These are phyloP conservation scores for Mariannaea sp. DNA, from an alignment of 2,329 filamentous ascomycete genomes.

Conservation along the genomic window DNA sequence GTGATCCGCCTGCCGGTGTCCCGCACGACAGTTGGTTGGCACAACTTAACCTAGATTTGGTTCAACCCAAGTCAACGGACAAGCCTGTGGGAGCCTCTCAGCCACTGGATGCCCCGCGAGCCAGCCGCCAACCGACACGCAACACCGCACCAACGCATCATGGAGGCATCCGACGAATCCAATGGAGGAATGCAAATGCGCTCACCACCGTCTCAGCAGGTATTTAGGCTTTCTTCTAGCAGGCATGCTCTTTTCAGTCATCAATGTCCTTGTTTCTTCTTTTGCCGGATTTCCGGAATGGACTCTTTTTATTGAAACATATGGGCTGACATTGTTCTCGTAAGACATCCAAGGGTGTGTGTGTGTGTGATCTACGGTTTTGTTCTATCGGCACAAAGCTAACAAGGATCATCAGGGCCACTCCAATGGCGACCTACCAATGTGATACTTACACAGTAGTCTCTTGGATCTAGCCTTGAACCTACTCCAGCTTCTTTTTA, in stretches of 20 bases:
- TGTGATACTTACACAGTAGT: too few species aligned
- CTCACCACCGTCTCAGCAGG: constrained; percentile 18
- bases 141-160: constrained; percentile 12
- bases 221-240: constrained; percentile 25
- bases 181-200: constrained; percentile 17
- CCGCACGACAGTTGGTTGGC: constrained; percentile 3
- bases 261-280: constrained; percentile 23
- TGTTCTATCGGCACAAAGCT: constrained; percentile 6
- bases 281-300: constrained; percentile 17
- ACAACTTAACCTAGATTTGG: constrained; percentile 1
- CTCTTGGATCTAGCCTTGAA: too few species aligned
- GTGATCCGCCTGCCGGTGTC: not conserved
- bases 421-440: too few species aligned
- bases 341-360: constrained; percentile 26
- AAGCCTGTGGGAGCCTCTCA: constrained; percentile 27
- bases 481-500: too few species aligned
- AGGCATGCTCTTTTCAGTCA: constrained; percentile 7
- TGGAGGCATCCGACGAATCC: constrained; percentile 31
- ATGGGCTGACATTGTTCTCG: constrained; percentile 26
- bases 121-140: constrained; percentile 29
- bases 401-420: constrained; percentile 20
- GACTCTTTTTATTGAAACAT: not conserved
- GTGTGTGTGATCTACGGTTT: too few species aligned
- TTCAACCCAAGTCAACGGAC: constrained; percentile 5
- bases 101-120: constrained; percentile 31